A percentile compares a stretch with the other conserved stretches of the same genome.
These are phyloP conservation scores for Erodium trifolium DNA, from an alignment of 441 rosid genomes.

Conservation along the genomic window DNA sequence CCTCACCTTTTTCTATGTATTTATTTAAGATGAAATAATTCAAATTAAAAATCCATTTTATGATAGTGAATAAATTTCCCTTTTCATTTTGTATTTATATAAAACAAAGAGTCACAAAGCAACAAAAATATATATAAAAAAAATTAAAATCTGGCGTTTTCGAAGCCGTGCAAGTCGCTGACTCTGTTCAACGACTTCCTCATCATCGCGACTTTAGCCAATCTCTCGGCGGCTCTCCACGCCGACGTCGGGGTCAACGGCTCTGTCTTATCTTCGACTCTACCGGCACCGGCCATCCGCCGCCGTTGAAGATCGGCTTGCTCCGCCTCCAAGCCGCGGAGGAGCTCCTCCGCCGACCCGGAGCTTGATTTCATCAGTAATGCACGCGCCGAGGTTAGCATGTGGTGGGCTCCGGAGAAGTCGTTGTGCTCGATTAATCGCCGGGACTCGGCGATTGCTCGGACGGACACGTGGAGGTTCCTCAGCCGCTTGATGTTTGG, in stretches of 20 bases:
- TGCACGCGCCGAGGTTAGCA: slow-evolving; percentile 70
- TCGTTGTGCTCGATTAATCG: slow-evolving; percentile 48
- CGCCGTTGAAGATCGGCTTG: slow-evolving; percentile 22
- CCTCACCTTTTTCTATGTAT: neutral
- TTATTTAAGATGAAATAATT: neutral
- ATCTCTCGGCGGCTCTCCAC: slow-evolving; percentile 4
- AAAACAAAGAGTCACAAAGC: neutral
- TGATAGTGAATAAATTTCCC: neutral
- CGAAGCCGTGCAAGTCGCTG: slow-evolving; percentile 3
- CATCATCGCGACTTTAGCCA: neutral
- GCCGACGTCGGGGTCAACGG: neutral
- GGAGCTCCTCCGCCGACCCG: slow-evolving; percentile 32
- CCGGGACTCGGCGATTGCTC: slow-evolving; percentile 68
- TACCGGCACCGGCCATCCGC: neutral
- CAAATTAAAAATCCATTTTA: neutral
- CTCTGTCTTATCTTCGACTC: neutral
- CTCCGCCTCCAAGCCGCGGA: slow-evolving; percentile 61
- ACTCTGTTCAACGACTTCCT: slow-evolving; percentile 5
- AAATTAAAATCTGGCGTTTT: neutral
- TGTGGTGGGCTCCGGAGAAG: slow-evolving; percentile 46
- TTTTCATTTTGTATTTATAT: neutral
- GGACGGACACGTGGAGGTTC: slow-evolving; percentile 58
- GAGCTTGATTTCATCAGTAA: slow-evolving; percentile 39
- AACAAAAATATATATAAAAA: neutral
- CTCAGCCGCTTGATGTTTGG: slow-evolving; percentile 50